phyloP scores from a whole-genome alignment of 495 filamentous ascomycete genomes.

The Penicillium canariense region DNA sequence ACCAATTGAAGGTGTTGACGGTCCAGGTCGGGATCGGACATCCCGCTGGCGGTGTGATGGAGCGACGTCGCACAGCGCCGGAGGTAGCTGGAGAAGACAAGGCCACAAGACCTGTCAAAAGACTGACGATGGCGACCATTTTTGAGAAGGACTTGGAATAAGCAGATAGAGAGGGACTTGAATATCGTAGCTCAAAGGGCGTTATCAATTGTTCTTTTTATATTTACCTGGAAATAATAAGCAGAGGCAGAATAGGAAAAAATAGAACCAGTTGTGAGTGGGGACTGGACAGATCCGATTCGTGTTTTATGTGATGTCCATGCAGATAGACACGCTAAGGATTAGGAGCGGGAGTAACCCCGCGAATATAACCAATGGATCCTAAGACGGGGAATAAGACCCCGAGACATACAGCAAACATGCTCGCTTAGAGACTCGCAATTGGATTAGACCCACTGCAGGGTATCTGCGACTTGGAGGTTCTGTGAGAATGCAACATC shows the following conservation, averaged over 20 bases:
- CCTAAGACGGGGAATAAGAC: background rate
- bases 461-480: background rate
- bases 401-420: slow-evolving; percentile 7
- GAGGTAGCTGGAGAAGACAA: background rate
- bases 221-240: background rate
- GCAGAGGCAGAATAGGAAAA: background rate
- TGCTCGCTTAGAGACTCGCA: background rate
- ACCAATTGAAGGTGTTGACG: slow-evolving; percentile 32
- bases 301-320: background rate
- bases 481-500: background rate
- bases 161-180: background rate
- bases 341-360: background rate
- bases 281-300: background rate
- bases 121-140: background rate
- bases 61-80: slow-evolving; percentile 8
- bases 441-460: slow-evolving; percentile 1
- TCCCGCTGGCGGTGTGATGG: slow-evolving; percentile 31
- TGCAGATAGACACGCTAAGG: slow-evolving; percentile 3
- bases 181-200: background rate
- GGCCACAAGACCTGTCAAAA: slow-evolving; percentile 13
- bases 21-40: slow-evolving; percentile 36
- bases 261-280: background rate
- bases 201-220: background rate
- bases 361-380: slow-evolving; percentile 1
- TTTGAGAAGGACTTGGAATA: background rate